phyloP scores from a whole-genome alignment of 305 asterid species.

The Fraxinus ornus region DNA sequence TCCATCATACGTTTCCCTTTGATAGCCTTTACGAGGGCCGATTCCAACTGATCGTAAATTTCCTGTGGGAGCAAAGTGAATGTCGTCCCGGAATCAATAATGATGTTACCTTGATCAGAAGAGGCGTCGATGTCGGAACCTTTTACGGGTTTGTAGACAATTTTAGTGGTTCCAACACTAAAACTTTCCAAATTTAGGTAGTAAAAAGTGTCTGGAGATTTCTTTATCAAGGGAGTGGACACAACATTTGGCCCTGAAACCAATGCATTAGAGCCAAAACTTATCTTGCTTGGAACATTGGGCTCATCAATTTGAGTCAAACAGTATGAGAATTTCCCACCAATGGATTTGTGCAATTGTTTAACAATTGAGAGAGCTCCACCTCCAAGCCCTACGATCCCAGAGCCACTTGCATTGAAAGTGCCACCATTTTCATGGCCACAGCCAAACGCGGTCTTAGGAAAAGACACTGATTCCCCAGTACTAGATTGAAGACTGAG shows the following conservation, averaged over 20 bases:
- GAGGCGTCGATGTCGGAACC: neutral
- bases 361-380: constrained; percentile 34
- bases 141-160: neutral
- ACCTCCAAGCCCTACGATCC: constrained; percentile 48
- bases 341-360: constrained; percentile 21
- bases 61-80: constrained; percentile 36
- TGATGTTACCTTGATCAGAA: constrained; percentile 37
- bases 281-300: constrained; percentile 18
- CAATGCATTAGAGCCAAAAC: constrained; percentile 19
- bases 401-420: constrained; percentile 23
- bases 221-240: constrained; percentile 19
- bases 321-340: constrained; percentile 47
- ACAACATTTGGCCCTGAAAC: constrained; percentile 13
- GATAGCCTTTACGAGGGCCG: constrained; percentile 19
- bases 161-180: neutral
- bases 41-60: constrained; percentile 26
- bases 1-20: constrained; percentile 12
- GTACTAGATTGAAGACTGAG: constrained; percentile 25
- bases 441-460: constrained; percentile 37
- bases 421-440: constrained; percentile 36
- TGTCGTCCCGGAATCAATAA: constrained; percentile 55
- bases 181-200: constrained; percentile 18
- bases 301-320: constrained; percentile 19
- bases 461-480: constrained; percentile 7
- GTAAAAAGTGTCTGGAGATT: neutral